Evolutionary conservation across 805 yeast genomes (phyloP).

Genomic region (Cyberlindnera euphorbiae): DNA sequence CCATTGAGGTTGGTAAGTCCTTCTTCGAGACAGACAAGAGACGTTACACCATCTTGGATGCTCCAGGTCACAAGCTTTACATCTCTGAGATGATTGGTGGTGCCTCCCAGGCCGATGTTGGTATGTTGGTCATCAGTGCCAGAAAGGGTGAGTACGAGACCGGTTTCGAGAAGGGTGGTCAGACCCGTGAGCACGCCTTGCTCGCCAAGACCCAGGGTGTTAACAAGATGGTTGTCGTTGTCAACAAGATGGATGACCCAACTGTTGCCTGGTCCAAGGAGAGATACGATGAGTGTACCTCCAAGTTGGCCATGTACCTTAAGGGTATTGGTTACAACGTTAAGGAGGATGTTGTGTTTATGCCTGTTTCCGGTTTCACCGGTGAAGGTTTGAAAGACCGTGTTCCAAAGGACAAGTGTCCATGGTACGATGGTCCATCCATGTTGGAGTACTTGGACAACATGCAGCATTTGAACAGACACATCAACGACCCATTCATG

Average conservation of each 20-base stretch:
- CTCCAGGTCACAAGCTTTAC: conserved; percentile 99
- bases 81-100: conserved; percentile 99
- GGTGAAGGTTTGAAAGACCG: conserved; percentile 95
- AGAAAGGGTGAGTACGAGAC: conserved; percentile 99
- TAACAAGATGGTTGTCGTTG: conserved; percentile 85
- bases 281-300: conserved; percentile 92
- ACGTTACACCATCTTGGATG: conserved; percentile 96
- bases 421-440: conserved; percentile 95
- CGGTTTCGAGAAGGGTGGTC: conserved; percentile 98
- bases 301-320: conserved; percentile 71
- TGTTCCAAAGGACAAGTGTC: conserved; percentile 63
- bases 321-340: conserved; percentile 83
- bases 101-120: conserved; percentile 99
- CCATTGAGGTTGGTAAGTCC: conserved; percentile 98
- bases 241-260: conserved; percentile 98
- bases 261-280: conserved; percentile 95
- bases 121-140: conserved; percentile 93
- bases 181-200: conserved; percentile 96
- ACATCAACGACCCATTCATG: conserved; percentile 94
- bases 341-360: conserved; percentile 79
- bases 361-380: conserved; percentile 98
- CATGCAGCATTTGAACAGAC: conserved; percentile 79
- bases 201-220: conserved; percentile 99
- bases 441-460: conserved; percentile 83
- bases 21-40: conserved; percentile 97